These are phyloP conservation scores for Vitis cinerea DNA, from an alignment of 164 flowering plant genomes.

Conservation along the genomic window DNA sequence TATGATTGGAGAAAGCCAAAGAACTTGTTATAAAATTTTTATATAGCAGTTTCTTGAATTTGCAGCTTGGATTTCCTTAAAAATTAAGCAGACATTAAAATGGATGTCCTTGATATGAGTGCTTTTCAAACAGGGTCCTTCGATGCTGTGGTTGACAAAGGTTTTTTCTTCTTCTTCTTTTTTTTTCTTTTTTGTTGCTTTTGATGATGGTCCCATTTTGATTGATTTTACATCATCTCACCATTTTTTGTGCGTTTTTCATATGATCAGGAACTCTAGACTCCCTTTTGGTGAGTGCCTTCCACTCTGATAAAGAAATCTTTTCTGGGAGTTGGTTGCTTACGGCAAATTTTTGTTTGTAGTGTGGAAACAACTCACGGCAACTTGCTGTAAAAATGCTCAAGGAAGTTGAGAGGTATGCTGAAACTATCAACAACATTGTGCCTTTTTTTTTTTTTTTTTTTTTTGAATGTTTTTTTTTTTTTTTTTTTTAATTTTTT, in stretches of 20 bases:
- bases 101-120: constrained; percentile 85
- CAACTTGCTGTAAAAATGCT: constrained; percentile 71
- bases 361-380: constrained; percentile 77
- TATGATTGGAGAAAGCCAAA: too few species aligned
- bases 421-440: neutral
- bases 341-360: constrained; percentile 13
- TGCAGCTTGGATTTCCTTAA: constrained; percentile 20
- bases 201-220: neutral
- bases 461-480: constrained; percentile 3
- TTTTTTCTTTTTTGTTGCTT: constrained; percentile 2
- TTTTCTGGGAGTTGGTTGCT: constrained; percentile 19
- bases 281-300: constrained; percentile 78
- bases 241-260: constrained; percentile 1
- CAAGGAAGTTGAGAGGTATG: constrained; percentile 72
- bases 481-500: constrained; percentile 7
- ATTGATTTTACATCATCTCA: constrained; percentile 11
- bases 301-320: constrained; percentile 4
- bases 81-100: constrained; percentile 41
- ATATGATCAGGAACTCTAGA: constrained; percentile 74
- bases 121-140: constrained; percentile 57
- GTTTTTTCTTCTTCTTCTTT: constrained; percentile 27
- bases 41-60: neutral
- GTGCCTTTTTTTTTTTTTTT: constrained; percentile 2
- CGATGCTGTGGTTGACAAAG: constrained; percentile 78
- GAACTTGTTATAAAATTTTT: too few species aligned